phyloP scores from a whole-genome alignment of 2,329 filamentous ascomycete genomes.

The Lecanicillium sp. region DNA sequence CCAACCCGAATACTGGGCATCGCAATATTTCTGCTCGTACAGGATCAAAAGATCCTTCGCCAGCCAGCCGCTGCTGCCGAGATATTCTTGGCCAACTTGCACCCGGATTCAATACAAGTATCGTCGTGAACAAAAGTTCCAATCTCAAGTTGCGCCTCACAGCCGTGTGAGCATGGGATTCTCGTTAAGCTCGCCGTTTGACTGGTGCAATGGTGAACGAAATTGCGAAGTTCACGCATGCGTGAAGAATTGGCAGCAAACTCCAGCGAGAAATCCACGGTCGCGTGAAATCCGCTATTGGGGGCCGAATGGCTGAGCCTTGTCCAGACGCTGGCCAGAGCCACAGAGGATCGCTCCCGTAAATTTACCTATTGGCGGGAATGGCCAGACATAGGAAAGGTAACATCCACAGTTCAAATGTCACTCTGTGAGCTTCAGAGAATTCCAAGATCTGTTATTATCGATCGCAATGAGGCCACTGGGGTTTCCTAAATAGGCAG shows the following conservation, averaged over 20 bases:
- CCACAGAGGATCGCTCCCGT: background rate
- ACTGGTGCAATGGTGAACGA: too few relatives aligned
- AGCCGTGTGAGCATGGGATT: background rate
- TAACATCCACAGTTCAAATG: too few relatives aligned
- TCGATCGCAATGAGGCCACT: too few relatives aligned
- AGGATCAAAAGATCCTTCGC: conserved; percentile 32
- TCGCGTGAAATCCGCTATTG: background rate
- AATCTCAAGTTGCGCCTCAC: background rate
- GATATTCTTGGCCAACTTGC: too few relatives aligned
- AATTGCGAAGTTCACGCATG: background rate
- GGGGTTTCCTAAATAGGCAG: too few relatives aligned
- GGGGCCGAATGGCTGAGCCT: background rate
- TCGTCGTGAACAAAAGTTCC: conserved; percentile 8
- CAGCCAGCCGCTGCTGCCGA: too few relatives aligned
- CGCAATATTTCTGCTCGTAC: conserved; percentile 34
- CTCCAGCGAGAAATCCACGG: background rate
- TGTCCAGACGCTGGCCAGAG: background rate
- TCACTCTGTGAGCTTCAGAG: too few relatives aligned
- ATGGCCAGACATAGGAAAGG: too few relatives aligned
- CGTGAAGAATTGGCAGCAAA: background rate
- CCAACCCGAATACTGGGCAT: conserved; percentile 25
- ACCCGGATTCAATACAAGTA: too few relatives aligned
- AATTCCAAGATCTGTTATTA: too few relatives aligned
- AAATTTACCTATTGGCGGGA: background rate
- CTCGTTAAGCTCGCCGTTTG: background rate